Evolutionary conservation across 257 asterid genomes (phyloP), one percentile per base, ranked within the genome.

Genomic region (Solanum chiquidenum): DNA sequence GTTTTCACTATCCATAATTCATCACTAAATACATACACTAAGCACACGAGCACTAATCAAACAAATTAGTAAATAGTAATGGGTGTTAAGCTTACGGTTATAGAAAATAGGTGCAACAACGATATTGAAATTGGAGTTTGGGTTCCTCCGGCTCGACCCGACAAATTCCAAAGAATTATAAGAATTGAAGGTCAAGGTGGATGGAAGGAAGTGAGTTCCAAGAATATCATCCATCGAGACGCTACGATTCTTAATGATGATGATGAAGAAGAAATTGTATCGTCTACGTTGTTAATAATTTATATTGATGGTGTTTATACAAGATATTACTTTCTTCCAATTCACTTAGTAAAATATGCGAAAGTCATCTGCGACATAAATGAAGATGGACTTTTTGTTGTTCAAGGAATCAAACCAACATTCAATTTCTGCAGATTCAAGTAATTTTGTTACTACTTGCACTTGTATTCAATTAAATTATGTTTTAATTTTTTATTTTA

Each of bases 71-170:
- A n/a, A n/a, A n/a, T n/a, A n/a, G n/a, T 21, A 6, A 91, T 92
- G 94, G 92, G 92, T 33, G 86, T 87, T 5, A 74, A 85, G 44
- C 83, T 86, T 25, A 80, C 88, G 14, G 88, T 69, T 13, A 82
- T 92, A 12, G 89, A 80, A 73, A 90, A 92, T 31, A 85, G 85
- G 85, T 89, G 91, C 14, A 58, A 37, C 0, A 83, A 85, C 2
- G 90, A 89, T 83, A 83, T 91, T 86, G 93, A 90, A 25, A 86
- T 92, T 2, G 86, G 93, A 74, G 87, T 90, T 21, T 89, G 89
- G 86, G n/a, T 88, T 46, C 90, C 91, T 38, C 92, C 92, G 3
- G 87, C 86, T 38, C 89, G 92, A 38, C 92, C 93, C 0, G 92
- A 90, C 46, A 82, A 20, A 21, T 92, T 73, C 77, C 14, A 55